Conservation (phyloP, 768 basidiomycete species). For the Cantharellus cinnabarinus region DNA sequence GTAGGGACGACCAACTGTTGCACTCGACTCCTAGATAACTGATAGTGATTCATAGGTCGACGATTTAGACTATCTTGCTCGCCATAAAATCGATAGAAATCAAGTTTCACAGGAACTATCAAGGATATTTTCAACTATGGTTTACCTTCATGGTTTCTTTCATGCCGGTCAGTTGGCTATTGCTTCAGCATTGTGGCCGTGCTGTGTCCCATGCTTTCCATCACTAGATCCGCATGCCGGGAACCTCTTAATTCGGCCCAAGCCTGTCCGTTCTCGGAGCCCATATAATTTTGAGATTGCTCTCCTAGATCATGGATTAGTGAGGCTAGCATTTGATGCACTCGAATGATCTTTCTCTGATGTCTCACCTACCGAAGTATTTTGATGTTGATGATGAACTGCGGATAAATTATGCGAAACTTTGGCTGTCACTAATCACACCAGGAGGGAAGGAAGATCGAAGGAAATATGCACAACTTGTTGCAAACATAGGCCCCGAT, state of each 20-base stretch:
- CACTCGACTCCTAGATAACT: conserved; percentile 14
- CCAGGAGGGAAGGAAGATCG: conserved; percentile 50
- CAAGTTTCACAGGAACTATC: conserved; percentile 80
- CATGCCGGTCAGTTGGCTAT: conserved; percentile 40
- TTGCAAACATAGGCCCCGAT: conserved; percentile 78
- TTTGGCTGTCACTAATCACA: conserved; percentile 75
- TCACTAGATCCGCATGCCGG: conserved; percentile 25
- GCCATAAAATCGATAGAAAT: conserved; percentile 76
- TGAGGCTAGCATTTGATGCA: background rate
- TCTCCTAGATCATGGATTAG: conserved; percentile 61
- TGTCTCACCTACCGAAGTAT: conserved; percentile 28
- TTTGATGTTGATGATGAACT: conserved; percentile 72
- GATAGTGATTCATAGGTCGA: conserved; percentile 59
- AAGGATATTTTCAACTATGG: conserved; percentile 85
- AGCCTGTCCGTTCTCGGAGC: conserved; percentile 37
- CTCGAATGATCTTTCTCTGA: background rate
- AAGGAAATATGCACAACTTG: conserved; percentile 69
- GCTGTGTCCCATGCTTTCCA: background rate
- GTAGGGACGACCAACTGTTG: background rate
- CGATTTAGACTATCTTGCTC: conserved; percentile 63
- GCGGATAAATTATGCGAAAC: conserved; percentile 46
- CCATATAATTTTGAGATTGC: conserved; percentile 95
- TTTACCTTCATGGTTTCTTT: conserved; percentile 68
- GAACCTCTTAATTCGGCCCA: conserved; percentile 76
- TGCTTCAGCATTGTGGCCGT: no score